phyloP scores from a whole-genome alignment of 208 protist genomes.

The Leishmania mexicana region DNA sequence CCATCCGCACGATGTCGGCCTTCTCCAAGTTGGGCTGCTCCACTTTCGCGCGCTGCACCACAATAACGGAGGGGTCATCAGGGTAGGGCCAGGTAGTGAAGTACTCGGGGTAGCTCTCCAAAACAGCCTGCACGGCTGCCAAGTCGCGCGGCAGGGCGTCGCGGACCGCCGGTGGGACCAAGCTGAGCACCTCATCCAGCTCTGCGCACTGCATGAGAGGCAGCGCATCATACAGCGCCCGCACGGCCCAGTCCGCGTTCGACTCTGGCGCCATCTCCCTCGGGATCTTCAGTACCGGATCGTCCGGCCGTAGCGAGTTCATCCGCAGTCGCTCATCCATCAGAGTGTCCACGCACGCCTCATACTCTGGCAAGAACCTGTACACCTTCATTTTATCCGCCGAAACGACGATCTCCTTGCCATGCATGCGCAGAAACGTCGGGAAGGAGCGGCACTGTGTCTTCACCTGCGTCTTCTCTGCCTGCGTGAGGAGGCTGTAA shows the following conservation, averaged over 20 bases:
- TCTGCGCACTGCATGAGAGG: constrained; percentile 83
- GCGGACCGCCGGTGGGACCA: constrained; percentile 72
- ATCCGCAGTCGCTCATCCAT: constrained; percentile 60
- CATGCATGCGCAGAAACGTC: constrained; percentile 84
- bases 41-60: constrained; percentile 82
- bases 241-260: constrained; percentile 72
- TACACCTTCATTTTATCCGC: constrained; percentile 75
- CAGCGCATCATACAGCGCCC: constrained; percentile 87
- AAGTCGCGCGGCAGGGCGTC: constrained; percentile 54
- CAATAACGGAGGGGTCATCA: constrained; percentile 61
- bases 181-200: constrained; percentile 73
- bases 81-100: constrained; percentile 79
- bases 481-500: constrained; percentile 59
- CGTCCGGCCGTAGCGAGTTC: constrained; percentile 60
- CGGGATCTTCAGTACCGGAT: constrained; percentile 69
- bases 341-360: constrained; percentile 81
- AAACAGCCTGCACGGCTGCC: constrained; percentile 41
- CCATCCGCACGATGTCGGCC: constrained; percentile 61
- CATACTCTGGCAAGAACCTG: constrained; percentile 71
- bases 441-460: constrained; percentile 69
- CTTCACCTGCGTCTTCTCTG: constrained; percentile 68
- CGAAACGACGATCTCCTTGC: constrained; percentile 70
- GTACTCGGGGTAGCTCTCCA: constrained; percentile 67
- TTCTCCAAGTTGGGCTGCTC: constrained; percentile 46
- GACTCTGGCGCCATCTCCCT: constrained; percentile 54